These are phyloP conservation scores for Apium graveolens DNA, from an alignment of 129 eudicot species.

Conservation along the genomic window DNA sequence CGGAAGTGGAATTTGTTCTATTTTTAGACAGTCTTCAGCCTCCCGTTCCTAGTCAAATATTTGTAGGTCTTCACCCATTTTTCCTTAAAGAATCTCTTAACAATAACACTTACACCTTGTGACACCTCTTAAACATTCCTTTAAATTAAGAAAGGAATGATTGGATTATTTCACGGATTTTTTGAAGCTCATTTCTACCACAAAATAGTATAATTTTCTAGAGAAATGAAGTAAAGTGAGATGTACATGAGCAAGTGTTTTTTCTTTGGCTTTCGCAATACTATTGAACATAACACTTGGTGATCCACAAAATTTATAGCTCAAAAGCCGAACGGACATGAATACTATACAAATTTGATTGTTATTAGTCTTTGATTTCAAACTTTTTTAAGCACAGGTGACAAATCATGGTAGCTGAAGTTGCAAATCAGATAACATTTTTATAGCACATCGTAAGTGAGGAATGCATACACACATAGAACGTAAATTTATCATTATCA, in stretches of 20 bases:
- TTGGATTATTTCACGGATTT: no score
- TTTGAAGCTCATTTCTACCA: background rate
- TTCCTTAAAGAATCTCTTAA: slow-evolving; percentile 1
- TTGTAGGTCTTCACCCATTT: background rate
- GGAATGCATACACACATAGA: background rate
- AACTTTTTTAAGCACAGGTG: no score
- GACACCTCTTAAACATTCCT: background rate
- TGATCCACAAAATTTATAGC: background rate
- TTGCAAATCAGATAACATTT: background rate
- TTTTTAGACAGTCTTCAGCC: background rate
- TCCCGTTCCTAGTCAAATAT: background rate
- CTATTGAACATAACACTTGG: background rate
- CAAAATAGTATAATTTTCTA: background rate
- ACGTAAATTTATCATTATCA: background rate
- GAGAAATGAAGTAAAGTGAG: background rate
- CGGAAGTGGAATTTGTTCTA: background rate
- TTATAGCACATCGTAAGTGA: no score
- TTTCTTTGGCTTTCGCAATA: slow-evolving; percentile 9
- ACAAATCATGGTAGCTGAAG: background rate
- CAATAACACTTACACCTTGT: background rate
- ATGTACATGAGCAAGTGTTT: slow-evolving; percentile 7
- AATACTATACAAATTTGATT: background rate
- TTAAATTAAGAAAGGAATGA: no score
- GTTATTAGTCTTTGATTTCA: background rate
- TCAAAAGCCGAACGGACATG: background rate